These are phyloP conservation scores for Letharia columbiana DNA, from an alignment of 495 filamentous ascomycete genomes.

Conservation along the genomic window DNA sequence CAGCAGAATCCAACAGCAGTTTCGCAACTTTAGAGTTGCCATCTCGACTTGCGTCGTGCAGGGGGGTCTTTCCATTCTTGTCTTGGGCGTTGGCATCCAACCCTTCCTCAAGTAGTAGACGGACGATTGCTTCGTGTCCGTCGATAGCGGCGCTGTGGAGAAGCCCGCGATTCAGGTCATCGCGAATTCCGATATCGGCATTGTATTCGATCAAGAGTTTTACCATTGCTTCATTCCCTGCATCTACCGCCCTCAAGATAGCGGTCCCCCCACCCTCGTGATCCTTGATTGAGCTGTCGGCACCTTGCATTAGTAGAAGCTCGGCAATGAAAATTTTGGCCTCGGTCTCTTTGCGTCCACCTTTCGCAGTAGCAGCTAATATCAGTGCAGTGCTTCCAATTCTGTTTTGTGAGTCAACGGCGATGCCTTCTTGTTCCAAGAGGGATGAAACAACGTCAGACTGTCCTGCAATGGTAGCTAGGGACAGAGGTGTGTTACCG, in stretches of 20 bases:
- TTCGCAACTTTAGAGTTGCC: constrained; percentile 12
- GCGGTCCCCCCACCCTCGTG: constrained; percentile 16
- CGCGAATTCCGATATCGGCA: neutral
- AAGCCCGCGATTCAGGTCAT: constrained; percentile 15
- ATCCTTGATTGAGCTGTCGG: constrained; percentile 14
- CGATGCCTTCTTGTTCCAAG: neutral
- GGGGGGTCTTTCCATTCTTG: constrained; percentile 17
- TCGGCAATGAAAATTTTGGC: constrained; percentile 12
- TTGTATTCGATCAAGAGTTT: constrained; percentile 1
- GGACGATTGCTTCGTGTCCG: constrained; percentile 19
- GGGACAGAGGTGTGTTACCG: constrained; percentile 10
- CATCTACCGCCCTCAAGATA: constrained; percentile 12
- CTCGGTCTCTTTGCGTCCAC: neutral
- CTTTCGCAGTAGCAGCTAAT: constrained; percentile 1
- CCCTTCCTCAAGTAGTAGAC: constrained; percentile 12
- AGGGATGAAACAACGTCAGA: neutral
- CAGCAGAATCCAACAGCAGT: constrained; percentile 14
- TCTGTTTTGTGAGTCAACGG: constrained; percentile 3
- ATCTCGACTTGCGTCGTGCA: constrained; percentile 19
- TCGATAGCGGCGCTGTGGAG: constrained; percentile 19
- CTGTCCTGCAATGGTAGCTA: constrained; percentile 5
- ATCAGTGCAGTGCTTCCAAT: constrained; percentile 11
- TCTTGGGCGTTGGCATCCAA: constrained; percentile 11
- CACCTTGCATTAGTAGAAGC: constrained; percentile 16
- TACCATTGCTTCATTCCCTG: neutral